Percentiles rank a stretch among this genome's conserved stretches.
Conservation (phyloP, 257 asterid species). For the Apocynum venetum region DNA sequence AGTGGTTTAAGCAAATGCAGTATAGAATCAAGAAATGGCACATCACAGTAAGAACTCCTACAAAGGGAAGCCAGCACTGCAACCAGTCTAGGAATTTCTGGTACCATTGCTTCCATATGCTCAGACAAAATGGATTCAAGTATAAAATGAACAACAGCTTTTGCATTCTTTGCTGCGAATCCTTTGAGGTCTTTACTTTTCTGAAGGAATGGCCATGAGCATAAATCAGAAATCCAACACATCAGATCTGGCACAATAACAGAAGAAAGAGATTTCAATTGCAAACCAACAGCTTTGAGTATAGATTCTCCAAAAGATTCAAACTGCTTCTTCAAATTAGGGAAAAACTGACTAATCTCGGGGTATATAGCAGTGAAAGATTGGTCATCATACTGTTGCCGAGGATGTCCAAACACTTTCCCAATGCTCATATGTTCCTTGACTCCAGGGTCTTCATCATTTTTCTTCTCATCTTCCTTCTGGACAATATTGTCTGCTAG, state of each 20-base stretch:
- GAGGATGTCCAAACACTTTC: conserved; percentile 32
- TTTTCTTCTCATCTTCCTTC: conserved; percentile 38
- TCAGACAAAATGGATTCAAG: conserved; percentile 84
- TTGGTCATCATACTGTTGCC: conserved; percentile 41
- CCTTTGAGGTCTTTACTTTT: conserved; percentile 60
- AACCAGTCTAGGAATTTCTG: conserved; percentile 80
- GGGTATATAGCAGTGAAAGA: conserved; percentile 66
- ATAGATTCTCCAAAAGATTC: conserved; percentile 80
- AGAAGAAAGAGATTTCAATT: conserved; percentile 73
- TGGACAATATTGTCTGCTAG: conserved; percentile 42
- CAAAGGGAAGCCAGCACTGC: conserved; percentile 76
- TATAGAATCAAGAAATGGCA: conserved; percentile 74
- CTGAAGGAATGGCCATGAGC: conserved; percentile 75
- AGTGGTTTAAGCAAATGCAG: conserved; percentile 72
- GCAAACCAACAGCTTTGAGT: conserved; percentile 92
- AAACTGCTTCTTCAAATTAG: conserved; percentile 74
- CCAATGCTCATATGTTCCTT: conserved; percentile 25
- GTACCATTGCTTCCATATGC: conserved; percentile 91
- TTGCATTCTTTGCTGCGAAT: conserved; percentile 84
- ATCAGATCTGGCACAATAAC: conserved; percentile 72
- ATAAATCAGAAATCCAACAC: conserved; percentile 88
- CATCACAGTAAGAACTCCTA: conserved; percentile 67
- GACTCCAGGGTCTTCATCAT: conserved; percentile 33
- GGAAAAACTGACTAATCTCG: conserved; percentile 68
- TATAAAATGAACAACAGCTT: conserved; percentile 73